Conservation (phyloP, 352 stramenopile genomes). For the Sclerospora graminicola region DNA sequence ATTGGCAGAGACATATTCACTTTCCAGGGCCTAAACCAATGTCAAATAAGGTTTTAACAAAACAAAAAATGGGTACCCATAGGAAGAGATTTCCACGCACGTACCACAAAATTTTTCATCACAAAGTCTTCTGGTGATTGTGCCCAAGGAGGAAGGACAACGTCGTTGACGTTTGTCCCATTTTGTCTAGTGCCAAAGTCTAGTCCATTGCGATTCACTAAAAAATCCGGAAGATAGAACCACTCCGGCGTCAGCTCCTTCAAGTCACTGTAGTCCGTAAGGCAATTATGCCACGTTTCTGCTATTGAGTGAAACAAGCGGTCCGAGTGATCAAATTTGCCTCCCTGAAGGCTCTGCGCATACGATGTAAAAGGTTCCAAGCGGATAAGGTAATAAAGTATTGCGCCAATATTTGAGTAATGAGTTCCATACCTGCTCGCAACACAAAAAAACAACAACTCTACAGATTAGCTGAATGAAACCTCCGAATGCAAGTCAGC, state of each 20-base stretch:
- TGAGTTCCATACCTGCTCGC: conserved; percentile 76
- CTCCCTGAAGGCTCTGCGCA: conserved; percentile 91
- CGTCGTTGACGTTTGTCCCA: conserved; percentile 83
- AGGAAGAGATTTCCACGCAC: conserved; percentile 3
- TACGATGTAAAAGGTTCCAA: conserved; percentile 97
- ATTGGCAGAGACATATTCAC: conserved; percentile 72
- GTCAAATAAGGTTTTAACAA: neutral
- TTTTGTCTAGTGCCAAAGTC: conserved; percentile 79
- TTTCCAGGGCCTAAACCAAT: conserved; percentile 47
- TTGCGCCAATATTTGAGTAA: conserved; percentile 90
- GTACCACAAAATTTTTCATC: conserved; percentile 74
- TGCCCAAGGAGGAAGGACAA: conserved; percentile 90
- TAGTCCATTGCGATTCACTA: conserved; percentile 82
- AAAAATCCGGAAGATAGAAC: conserved; percentile 88
- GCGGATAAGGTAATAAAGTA: conserved; percentile 98
- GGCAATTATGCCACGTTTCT: conserved; percentile 85
- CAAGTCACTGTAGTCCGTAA: conserved; percentile 86
- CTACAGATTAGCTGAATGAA: conserved; percentile 2
- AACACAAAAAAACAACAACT: conserved; percentile 1
- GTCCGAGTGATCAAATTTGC: conserved; percentile 90
- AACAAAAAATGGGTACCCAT: neutral
- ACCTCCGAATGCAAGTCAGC: neutral
- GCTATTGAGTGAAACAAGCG: conserved; percentile 88
- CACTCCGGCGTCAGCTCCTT: conserved; percentile 93
- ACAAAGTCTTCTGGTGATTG: conserved; percentile 74